These are phyloP conservation scores for Chaetoceros muelleri DNA, from an alignment of 108 stramenopile species.

Conservation along the genomic window DNA sequence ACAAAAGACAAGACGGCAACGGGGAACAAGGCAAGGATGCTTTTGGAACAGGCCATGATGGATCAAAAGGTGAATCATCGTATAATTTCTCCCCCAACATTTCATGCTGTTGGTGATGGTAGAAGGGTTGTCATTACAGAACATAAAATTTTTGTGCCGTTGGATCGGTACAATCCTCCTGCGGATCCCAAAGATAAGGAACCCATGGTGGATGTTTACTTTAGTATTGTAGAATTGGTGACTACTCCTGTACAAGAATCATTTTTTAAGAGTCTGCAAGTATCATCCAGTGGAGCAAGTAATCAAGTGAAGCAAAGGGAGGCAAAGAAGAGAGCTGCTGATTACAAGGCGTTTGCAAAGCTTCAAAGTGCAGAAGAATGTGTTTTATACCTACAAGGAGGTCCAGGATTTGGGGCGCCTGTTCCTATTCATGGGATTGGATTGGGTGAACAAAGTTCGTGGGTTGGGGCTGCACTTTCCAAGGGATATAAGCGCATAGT, in stretches of 20 bases:
- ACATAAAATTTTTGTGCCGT: conserved; percentile 57
- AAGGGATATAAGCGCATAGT: conserved; percentile 51
- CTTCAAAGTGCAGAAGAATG: conserved; percentile 30
- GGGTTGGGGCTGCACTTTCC: conserved; percentile 60
- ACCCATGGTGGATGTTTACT: conserved; percentile 54
- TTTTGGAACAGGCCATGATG: conserved; percentile 50
- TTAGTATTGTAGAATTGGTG: conserved; percentile 62
- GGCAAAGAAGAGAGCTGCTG: conserved; percentile 5
- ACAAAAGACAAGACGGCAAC: conserved; percentile 3
- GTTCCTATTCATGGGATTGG: conserved; percentile 36
- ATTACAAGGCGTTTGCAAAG: conserved; percentile 27
- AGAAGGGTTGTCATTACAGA: conserved; percentile 63
- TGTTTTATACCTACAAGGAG: conserved; percentile 81
- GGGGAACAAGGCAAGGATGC: conserved; percentile 11
- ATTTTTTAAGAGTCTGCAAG: conserved; percentile 13
- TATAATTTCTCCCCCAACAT: conserved; percentile 51
- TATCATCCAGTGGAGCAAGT: background rate
- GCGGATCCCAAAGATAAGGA: conserved; percentile 9
- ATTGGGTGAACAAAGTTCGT: conserved; percentile 32
- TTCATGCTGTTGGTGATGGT: conserved; percentile 51
- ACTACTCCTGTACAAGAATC: conserved; percentile 14
- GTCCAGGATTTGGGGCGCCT: conserved; percentile 87
- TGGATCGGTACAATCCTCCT: conserved; percentile 15
- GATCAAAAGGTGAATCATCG: conserved; percentile 60
- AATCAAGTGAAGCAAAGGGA: background rate